Percentiles rank a stretch among this genome's conserved stretches.
phyloP scores from a whole-genome alignment of 148 eudicot genomes.

The Camellia sinensis region DNA sequence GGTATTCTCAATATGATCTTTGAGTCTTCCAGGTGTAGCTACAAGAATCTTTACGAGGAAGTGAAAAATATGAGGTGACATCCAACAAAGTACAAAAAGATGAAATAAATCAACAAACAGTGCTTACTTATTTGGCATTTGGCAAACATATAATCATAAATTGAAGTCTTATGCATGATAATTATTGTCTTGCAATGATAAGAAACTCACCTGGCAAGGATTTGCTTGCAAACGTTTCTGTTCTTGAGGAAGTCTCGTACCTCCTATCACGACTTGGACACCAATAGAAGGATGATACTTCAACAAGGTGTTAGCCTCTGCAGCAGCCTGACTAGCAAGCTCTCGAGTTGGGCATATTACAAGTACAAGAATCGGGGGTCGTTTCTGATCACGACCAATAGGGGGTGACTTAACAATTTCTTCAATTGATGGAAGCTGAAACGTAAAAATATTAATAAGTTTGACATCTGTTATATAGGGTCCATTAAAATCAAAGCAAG shows the following conservation, averaged over 20 bases:
- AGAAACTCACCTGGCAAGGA: conserved; percentile 78
- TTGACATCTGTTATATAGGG: neutral
- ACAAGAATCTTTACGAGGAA: conserved; percentile 66
- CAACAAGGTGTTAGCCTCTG: conserved; percentile 74
- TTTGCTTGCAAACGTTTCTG: conserved; percentile 85
- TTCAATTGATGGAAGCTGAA: conserved; percentile 98
- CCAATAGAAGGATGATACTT: conserved; percentile 93
- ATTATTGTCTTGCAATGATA: neutral
- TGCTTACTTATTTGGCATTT: neutral
- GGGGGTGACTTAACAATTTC: conserved; percentile 63
- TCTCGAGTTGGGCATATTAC: conserved; percentile 96
- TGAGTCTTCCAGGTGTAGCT: conserved; percentile 96
- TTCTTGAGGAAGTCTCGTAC: conserved; percentile 79
- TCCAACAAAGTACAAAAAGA: neutral
- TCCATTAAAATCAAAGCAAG: neutral
- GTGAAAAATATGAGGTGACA: neutral
- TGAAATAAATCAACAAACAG: conserved; percentile 4
- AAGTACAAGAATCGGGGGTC: conserved; percentile 85
- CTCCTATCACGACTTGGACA: conserved; percentile 96
- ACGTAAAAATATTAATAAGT: conserved; percentile 1
- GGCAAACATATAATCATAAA: neutral
- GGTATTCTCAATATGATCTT: conserved; percentile 90
- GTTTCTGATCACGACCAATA: conserved; percentile 55
- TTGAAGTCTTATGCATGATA: neutral
- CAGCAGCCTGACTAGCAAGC: conserved; percentile 95